These are phyloP conservation scores for Pseudonitzschia pungens DNA, from an alignment of 108 stramenopile species.

Conservation along the genomic window DNA sequence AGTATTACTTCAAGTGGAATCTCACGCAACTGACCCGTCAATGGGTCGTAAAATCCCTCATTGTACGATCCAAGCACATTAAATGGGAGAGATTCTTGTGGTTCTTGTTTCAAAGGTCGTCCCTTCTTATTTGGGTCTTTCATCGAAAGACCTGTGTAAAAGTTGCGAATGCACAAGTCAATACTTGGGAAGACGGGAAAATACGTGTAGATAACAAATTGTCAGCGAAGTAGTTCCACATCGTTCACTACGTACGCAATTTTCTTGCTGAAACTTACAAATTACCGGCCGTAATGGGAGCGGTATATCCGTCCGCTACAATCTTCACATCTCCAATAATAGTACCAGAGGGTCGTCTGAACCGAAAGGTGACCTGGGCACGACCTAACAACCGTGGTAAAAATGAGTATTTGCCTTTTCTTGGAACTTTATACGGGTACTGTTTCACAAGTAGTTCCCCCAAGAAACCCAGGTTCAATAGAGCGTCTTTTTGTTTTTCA, in stretches of 20 bases:
- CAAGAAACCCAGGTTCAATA: conserved; percentile 63
- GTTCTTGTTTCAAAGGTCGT: conserved; percentile 34
- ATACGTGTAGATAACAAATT: not conserved
- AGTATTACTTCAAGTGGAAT: conserved; percentile 83
- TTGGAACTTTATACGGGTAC: conserved; percentile 73
- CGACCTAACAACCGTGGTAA: conserved; percentile 76
- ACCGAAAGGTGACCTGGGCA: conserved; percentile 71
- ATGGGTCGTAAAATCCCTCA: conserved; percentile 86
- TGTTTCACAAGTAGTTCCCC: conserved; percentile 65
- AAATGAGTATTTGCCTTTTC: conserved; percentile 72
- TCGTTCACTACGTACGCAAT: not conserved
- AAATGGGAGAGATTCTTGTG: conserved; percentile 28
- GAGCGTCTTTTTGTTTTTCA: conserved; percentile 42
- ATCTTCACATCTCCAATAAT: conserved; percentile 80
- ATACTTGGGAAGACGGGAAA: conserved; percentile 23
- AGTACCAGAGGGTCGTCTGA: conserved; percentile 37
- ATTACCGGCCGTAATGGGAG: conserved; percentile 83
- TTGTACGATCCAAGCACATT: conserved; percentile 77
- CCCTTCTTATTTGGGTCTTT: conserved; percentile 60
- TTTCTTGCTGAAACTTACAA: conserved; percentile 7
- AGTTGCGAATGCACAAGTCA: conserved; percentile 73
- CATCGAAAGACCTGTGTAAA: conserved; percentile 79
- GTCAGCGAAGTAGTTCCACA: not conserved
- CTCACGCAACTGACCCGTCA: conserved; percentile 76
- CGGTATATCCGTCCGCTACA: conserved; percentile 80